Evolutionary conservation across 495 filamentous ascomycete species (phyloP).

Genomic region (Lichina pygmaea): DNA sequence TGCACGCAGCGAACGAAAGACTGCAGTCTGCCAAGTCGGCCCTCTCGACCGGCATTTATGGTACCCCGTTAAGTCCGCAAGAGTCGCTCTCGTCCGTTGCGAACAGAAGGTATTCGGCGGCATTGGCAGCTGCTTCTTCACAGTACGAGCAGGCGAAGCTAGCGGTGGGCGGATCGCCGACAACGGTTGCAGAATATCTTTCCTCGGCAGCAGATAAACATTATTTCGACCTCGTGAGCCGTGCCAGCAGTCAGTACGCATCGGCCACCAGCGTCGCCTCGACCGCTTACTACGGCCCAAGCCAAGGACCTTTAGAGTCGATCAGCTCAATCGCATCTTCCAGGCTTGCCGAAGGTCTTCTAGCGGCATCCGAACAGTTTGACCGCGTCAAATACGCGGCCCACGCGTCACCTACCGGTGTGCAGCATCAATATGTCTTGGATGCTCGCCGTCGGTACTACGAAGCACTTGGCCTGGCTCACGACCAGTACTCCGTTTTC

Average conservation of each 20-base stretch:
- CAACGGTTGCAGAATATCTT: constrained; percentile 8
- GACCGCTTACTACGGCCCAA: constrained; percentile 11
- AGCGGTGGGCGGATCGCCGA: constrained; percentile 7
- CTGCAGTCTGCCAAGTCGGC: constrained; percentile 21
- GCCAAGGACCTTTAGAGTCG: constrained; percentile 22
- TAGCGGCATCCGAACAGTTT: constrained; percentile 36
- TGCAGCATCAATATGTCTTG: constrained; percentile 25
- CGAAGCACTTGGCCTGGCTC: constrained; percentile 46
- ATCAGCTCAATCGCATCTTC: constrained; percentile 38
- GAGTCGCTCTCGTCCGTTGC: constrained; percentile 9
- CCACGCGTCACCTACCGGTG: constrained; percentile 25
- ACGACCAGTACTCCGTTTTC: constrained; percentile 52
- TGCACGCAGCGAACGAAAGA: constrained; percentile 30
- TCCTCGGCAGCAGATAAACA: constrained; percentile 7
- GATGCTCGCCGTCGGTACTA: constrained; percentile 49
- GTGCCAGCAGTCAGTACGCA: constrained; percentile 8
- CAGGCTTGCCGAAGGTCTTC: constrained; percentile 33
- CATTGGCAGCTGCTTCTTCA: constrained; percentile 11
- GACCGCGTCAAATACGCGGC: constrained; percentile 28
- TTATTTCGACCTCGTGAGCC: constrained; percentile 7
- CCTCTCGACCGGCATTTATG: constrained; percentile 19
- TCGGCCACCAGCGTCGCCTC: constrained; percentile 12
- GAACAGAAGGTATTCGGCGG: constrained; percentile 15
- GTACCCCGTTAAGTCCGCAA: constrained; percentile 12
- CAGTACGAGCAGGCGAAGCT: constrained; percentile 7